These are phyloP conservation scores for Pythium scleroteichum DNA, from an alignment of 352 stramenopile species.

Conservation along the genomic window DNA sequence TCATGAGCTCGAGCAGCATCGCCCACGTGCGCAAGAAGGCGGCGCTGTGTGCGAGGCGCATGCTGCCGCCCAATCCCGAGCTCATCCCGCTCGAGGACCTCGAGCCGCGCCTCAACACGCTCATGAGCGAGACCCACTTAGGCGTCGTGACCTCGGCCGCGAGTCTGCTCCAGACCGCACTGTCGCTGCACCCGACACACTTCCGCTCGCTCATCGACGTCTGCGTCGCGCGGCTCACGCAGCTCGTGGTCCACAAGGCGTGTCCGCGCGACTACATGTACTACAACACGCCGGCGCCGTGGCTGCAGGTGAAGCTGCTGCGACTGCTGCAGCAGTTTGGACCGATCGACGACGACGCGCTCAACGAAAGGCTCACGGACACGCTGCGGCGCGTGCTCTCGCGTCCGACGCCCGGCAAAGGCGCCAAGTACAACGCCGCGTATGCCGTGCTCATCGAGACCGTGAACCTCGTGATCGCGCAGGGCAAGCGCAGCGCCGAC, in stretches of 20 bases:
- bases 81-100: slow-evolving; percentile 85
- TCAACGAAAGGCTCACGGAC: slow-evolving; percentile 84
- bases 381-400: slow-evolving; percentile 92
- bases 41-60: slow-evolving; percentile 91
- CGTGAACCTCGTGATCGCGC: slow-evolving; percentile 96
- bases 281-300: slow-evolving; percentile 96
- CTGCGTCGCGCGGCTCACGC: slow-evolving; percentile 90
- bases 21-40: slow-evolving; percentile 97
- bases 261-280: slow-evolving; percentile 97
- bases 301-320: slow-evolving; percentile 94
- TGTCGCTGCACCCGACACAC: slow-evolving; percentile 86
- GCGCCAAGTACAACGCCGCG: slow-evolving; percentile 95
- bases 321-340: slow-evolving; percentile 95
- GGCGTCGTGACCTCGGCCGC: slow-evolving; percentile 94
- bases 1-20: slow-evolving; percentile 91
- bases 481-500: slow-evolving; percentile 82
- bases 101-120: slow-evolving; percentile 56
- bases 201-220: slow-evolving; percentile 94
- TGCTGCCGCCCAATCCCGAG: slow-evolving; percentile 93
- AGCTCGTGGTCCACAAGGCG: slow-evolving; percentile 93
- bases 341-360: slow-evolving; percentile 45
- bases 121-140: slow-evolving; percentile 93
- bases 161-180: slow-evolving; percentile 88
- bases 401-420: slow-evolving; percentile 78
- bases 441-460: slow-evolving; percentile 97